Conservation (phyloP, 108 stramenopile genomes). For the Skeletonema tropicum region DNA sequence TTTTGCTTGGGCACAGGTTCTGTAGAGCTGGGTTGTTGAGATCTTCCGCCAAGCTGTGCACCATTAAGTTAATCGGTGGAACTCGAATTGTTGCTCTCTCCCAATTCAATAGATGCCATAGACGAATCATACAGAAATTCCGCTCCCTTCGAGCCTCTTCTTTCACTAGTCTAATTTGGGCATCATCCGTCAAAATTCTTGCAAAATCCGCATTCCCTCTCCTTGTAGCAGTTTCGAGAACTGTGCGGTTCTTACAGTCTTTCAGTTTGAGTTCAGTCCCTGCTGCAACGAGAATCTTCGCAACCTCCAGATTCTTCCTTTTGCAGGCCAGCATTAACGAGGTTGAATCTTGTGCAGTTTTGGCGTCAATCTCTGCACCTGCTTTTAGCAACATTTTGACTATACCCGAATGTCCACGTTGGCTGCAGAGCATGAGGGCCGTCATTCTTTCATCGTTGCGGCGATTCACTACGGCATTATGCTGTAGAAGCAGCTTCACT, state of each 20-base stretch:
- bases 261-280: constrained; percentile 79
- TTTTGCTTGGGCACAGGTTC: constrained; percentile 22
- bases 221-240: constrained; percentile 64
- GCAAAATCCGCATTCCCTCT: constrained; percentile 30
- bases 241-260: constrained; percentile 73
- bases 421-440: constrained; percentile 86
- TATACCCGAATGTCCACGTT: constrained; percentile 79
- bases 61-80: constrained; percentile 10
- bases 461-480: constrained; percentile 72
- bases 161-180: constrained; percentile 61
- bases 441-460: constrained; percentile 84
- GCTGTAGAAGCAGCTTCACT: constrained; percentile 42
- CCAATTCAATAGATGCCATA: constrained; percentile 58
- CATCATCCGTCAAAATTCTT: constrained; percentile 38
- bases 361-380: constrained; percentile 67
- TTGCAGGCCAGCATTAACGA: constrained; percentile 88
- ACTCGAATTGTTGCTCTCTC: constrained; percentile 51
- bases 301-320: constrained; percentile 73
- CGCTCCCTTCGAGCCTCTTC: constrained; percentile 40
- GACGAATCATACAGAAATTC: constrained; percentile 43
- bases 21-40: constrained; percentile 1
- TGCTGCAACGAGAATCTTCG: constrained; percentile 71
- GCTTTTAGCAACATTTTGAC: constrained; percentile 66
- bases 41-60: constrained; percentile 43
- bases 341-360: constrained; percentile 79